A percentile compares a stretch with the other conserved stretches of the same genome.
phyloP scores from a whole-genome alignment of 305 asterid species.

The Salvia sclarea region DNA sequence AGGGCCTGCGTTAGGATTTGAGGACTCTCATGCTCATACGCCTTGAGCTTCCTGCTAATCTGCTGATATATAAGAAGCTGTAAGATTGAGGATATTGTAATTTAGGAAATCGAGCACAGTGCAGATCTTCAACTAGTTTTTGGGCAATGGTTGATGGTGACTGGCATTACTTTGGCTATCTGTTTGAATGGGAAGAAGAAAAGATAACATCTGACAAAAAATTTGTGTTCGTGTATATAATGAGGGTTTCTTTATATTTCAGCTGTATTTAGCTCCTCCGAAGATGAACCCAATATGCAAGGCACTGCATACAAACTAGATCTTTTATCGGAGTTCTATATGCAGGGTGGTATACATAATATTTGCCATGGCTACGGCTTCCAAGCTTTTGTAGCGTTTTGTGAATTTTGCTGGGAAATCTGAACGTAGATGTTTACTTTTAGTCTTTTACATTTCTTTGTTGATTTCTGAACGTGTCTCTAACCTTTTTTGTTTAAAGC shows the following conservation, averaged over 20 bases:
- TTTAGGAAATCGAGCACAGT: conserved; percentile 6
- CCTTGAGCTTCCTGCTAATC: conserved; percentile 22
- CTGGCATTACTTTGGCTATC: conserved; percentile 15
- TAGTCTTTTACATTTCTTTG: not conserved
- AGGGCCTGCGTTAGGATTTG: conserved; percentile 7
- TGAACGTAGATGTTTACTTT: not conserved
- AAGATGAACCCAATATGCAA: conserved; percentile 26
- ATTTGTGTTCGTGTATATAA: conserved; percentile 19
- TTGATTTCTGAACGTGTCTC: conserved; percentile 4
- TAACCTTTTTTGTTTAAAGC: conserved; percentile 21
- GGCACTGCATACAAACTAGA: not conserved
- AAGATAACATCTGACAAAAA: not conserved
- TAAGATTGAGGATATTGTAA: not conserved
- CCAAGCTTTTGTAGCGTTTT: not conserved
- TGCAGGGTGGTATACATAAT: conserved; percentile 16
- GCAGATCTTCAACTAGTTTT: conserved; percentile 14
- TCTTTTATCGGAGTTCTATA: conserved; percentile 6
- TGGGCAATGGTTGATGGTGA: conserved; percentile 22
- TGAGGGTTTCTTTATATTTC: conserved; percentile 26
- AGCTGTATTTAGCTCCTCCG: not conserved
- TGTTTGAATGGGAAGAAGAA: conserved; percentile 10
- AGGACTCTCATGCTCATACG: conserved; percentile 25
- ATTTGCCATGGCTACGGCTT: not conserved
- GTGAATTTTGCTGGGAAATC: conserved; percentile 25
- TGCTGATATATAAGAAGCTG: not conserved